phyloP scores from a whole-genome alignment of 2,329 filamentous ascomycete species.

The Aspergillus glaucus region DNA sequence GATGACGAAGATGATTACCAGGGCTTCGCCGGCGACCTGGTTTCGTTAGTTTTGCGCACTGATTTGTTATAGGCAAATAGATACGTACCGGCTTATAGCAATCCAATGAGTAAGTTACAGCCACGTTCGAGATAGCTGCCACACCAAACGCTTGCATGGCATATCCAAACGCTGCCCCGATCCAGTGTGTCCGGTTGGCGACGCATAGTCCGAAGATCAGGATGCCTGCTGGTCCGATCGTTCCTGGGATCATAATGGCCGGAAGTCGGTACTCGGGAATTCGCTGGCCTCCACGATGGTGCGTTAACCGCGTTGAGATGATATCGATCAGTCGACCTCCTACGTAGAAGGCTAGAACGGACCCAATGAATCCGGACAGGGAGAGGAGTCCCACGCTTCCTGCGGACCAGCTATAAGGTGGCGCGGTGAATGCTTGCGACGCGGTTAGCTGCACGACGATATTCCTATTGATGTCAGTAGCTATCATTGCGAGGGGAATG shows the following conservation, averaged over 20 bases:
- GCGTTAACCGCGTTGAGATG: constrained; percentile 19
- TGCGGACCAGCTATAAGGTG: constrained; percentile 20
- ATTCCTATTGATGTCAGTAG: constrained; percentile 13
- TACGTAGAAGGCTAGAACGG: constrained; percentile 20
- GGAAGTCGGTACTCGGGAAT: constrained; percentile 23
- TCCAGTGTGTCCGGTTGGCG: constrained; percentile 18
- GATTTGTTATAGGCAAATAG: not conserved
- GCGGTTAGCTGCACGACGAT: constrained; percentile 25
- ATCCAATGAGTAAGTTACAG: constrained; percentile 21
- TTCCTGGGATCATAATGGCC: constrained; percentile 19
- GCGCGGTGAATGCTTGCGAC: constrained; percentile 19
- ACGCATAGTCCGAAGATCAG: constrained; percentile 21
- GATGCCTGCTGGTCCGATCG: constrained; percentile 18
- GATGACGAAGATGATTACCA: constrained; percentile 23
- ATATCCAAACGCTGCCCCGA: constrained; percentile 19
- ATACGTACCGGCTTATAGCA: constrained; percentile 18
- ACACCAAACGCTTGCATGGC: constrained; percentile 23
- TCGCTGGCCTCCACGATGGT: constrained; percentile 14
- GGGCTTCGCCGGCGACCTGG: constrained; percentile 18
- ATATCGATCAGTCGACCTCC: constrained; percentile 23
- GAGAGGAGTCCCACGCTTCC: constrained; percentile 21
- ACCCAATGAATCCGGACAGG: constrained; percentile 19
- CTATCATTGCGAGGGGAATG: not conserved
- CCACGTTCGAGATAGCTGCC: constrained; percentile 22
- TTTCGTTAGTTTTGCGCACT: not conserved